These are phyloP conservation scores for Hansenula anomala DNA, from an alignment of 1,139 yeast species.

Conservation along the genomic window DNA sequence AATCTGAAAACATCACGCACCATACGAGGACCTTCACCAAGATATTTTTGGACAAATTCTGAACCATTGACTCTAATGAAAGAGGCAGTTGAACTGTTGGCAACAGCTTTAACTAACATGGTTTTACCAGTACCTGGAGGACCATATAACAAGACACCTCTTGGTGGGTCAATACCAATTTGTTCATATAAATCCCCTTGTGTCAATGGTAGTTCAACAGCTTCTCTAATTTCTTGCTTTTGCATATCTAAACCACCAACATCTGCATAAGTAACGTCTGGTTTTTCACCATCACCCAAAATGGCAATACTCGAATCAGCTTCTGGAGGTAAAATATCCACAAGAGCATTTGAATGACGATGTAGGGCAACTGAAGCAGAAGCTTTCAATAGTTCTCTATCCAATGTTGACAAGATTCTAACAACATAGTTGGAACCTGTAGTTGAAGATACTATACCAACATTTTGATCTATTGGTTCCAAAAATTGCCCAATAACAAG, in stretches of 20 bases:
- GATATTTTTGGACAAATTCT: slow-evolving; percentile 95
- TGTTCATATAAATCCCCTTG: slow-evolving; percentile 95
- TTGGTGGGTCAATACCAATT: slow-evolving; percentile 98
- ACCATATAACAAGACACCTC: slow-evolving; percentile 95
- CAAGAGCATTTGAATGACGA: slow-evolving; percentile 96
- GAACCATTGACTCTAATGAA: slow-evolving; percentile 97
- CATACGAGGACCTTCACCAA: slow-evolving; percentile 99
- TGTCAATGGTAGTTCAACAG: slow-evolving; percentile 93
- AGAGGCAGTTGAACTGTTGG: slow-evolving; percentile 92
- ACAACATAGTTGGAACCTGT: slow-evolving; percentile 98
- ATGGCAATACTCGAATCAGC: slow-evolving; percentile 96
- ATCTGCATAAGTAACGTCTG: slow-evolving; percentile 78
- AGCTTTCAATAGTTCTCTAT: slow-evolving; percentile 90
- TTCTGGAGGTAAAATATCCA: slow-evolving; percentile 96
- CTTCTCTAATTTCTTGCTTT: slow-evolving; percentile 97
- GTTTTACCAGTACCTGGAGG: slow-evolving; percentile 99
- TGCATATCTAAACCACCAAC: slow-evolving; percentile 99
- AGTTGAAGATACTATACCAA: slow-evolving; percentile 95
- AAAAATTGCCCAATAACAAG: slow-evolving; percentile 96
- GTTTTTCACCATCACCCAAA: slow-evolving; percentile 90
- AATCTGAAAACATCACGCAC: slow-evolving; percentile 96
- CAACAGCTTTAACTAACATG: slow-evolving; percentile 98
- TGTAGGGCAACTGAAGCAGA: slow-evolving; percentile 95
- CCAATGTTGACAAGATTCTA: slow-evolving; percentile 87
- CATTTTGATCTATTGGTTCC: slow-evolving; percentile 95